Conservation (phyloP, 176 grass and related monocot species). For the Secale cereale region DNA sequence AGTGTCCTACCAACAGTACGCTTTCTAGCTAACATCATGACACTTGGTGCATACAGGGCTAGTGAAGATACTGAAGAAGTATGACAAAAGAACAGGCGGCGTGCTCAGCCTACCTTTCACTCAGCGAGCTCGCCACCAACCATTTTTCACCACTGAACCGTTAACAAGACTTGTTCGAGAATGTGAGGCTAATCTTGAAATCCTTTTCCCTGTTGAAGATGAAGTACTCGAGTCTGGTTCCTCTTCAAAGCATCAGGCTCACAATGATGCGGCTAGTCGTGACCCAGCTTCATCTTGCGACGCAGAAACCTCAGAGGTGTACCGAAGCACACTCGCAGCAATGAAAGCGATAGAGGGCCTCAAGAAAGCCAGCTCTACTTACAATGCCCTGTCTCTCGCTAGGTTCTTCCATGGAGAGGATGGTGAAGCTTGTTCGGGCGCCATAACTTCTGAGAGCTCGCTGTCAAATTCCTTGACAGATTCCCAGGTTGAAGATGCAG, state of each 20-base stretch:
- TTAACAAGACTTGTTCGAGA: constrained; percentile 83
- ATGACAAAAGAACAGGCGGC: constrained; percentile 90
- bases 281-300: constrained; percentile 33
- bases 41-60: constrained; percentile 51
- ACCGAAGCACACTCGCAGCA: constrained; percentile 80
- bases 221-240: constrained; percentile 76
- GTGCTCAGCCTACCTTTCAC: constrained; percentile 86
- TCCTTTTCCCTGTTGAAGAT: constrained; percentile 86
- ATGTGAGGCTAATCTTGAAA: constrained; percentile 82
- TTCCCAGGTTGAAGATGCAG: constrained; percentile 56
- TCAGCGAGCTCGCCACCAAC: constrained; percentile 79
- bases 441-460: constrained; percentile 76
- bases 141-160: constrained; percentile 94
- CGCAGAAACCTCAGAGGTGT: constrained; percentile 55
- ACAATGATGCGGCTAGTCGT: not conserved
- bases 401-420: constrained; percentile 78
- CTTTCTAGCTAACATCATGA: not conserved
- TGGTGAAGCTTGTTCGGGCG: constrained; percentile 64
- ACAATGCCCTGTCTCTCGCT: constrained; percentile 72
- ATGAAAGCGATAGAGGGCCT: constrained; percentile 89
- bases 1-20: not conserved
- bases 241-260: constrained; percentile 30
- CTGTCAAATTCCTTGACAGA: constrained; percentile 39
- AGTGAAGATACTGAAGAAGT: constrained; percentile 95
- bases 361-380: constrained; percentile 82